These are phyloP conservation scores for Mariannaea sp. DNA, from an alignment of 2,329 filamentous ascomycete genomes.

Conservation along the genomic window DNA sequence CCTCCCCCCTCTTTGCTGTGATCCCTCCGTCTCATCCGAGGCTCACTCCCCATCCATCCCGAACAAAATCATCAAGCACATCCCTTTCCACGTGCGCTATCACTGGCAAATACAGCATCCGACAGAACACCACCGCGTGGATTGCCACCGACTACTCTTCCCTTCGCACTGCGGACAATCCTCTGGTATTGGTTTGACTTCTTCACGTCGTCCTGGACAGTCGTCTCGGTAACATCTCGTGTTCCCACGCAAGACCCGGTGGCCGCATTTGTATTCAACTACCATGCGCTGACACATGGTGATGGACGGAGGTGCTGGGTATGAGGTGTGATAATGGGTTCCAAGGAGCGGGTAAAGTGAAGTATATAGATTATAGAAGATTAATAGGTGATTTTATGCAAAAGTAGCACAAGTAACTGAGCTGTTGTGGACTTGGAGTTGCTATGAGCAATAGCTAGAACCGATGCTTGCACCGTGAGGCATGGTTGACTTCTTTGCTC, in stretches of 20 bases:
- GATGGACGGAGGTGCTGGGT: background rate
- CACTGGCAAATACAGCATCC: slow-evolving; percentile 41
- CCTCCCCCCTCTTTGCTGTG: background rate
- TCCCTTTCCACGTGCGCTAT: background rate
- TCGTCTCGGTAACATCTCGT: slow-evolving; percentile 43
- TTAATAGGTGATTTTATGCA: background rate
- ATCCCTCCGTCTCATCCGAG: slow-evolving; percentile 15
- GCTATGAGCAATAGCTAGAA: slow-evolving; percentile 5
- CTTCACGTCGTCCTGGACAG: slow-evolving; percentile 41
- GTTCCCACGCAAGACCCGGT: slow-evolving; percentile 43
- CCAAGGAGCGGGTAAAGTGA: background rate
- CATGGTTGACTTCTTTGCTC: slow-evolving; percentile 1
- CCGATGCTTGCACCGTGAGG: background rate
- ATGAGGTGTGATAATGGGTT: background rate
- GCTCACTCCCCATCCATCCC: background rate
- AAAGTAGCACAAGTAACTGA: background rate
- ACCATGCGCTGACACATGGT: slow-evolving; percentile 43
- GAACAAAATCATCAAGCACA: background rate
- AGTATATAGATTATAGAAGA: background rate
- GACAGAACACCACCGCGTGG: slow-evolving; percentile 45
- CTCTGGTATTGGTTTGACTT: slow-evolving; percentile 39
- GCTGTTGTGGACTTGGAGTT: slow-evolving; percentile 1
- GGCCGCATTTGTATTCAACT: slow-evolving; percentile 45
- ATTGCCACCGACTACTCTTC: slow-evolving; percentile 35
- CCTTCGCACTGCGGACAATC: slow-evolving; percentile 45